Evolutionary conservation across 768 basidiomycete species (phyloP).

Genomic region (Suillus tomentosus): DNA sequence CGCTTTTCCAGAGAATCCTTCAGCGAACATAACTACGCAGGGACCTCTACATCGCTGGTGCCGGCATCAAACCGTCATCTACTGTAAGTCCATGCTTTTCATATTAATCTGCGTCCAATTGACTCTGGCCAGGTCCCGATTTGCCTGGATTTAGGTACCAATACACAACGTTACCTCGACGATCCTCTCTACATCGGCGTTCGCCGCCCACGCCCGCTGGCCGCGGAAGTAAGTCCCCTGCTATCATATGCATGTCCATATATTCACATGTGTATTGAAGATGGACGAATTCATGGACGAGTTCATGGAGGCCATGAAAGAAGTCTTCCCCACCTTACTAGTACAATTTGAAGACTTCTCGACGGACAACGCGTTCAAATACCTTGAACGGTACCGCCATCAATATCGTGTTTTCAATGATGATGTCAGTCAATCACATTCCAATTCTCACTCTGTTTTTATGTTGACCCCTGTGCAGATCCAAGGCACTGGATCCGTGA

Average conservation of each 20-base stretch:
- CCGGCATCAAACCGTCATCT: constrained; percentile 58
- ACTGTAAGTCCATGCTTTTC: constrained; percentile 31
- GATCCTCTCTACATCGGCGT: constrained; percentile 80
- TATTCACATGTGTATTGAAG: constrained; percentile 31
- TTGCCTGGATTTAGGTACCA: constrained; percentile 76
- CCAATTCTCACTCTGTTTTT: constrained; percentile 8
- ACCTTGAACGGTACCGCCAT: constrained; percentile 62
- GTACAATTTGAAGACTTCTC: constrained; percentile 82
- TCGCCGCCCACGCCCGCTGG: constrained; percentile 51
- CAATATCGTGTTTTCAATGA: constrained; percentile 70
- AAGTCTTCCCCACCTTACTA: constrained; percentile 64
- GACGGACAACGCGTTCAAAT: constrained; percentile 76
- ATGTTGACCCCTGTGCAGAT: constrained; percentile 39
- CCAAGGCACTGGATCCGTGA: constrained; percentile 75
- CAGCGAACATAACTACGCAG: constrained; percentile 28
- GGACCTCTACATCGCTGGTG: constrained; percentile 71
- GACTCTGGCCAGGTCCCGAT: constrained; percentile 50
- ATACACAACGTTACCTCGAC: constrained; percentile 62
- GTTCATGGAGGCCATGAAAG: constrained; percentile 69
- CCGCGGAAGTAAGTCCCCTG: constrained; percentile 40
- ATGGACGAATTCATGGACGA: constrained; percentile 77
- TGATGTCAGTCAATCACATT: constrained; percentile 49
- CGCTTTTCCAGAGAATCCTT: constrained; percentile 1
- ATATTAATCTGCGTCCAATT: background rate
- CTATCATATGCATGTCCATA: background rate